These are phyloP conservation scores for Exophiala viscosa DNA, from an alignment of 2,329 filamentous ascomycete genomes.

Conservation along the genomic window DNA sequence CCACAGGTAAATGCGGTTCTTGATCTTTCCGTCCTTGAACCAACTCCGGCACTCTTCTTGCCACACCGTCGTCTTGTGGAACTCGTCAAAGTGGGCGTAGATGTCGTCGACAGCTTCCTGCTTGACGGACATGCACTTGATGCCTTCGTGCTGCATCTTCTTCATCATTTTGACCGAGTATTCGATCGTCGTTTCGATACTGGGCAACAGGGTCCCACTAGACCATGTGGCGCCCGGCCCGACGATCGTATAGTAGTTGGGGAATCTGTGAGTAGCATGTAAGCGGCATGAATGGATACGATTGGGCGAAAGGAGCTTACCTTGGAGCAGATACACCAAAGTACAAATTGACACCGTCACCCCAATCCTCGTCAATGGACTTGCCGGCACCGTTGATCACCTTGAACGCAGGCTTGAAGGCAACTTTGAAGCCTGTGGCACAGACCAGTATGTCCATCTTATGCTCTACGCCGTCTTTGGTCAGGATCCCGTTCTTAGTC, in stretches of 20 bases:
- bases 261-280: conserved; percentile 17
- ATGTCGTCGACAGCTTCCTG: conserved; percentile 19
- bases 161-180: conserved; percentile 34
- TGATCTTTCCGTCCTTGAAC: conserved; percentile 34
- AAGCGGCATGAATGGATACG: too few species aligned
- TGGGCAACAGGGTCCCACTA: conserved; percentile 41
- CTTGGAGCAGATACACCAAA: conserved; percentile 24
- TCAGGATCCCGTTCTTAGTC: conserved; percentile 31
- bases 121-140: conserved; percentile 32
- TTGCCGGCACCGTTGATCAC: conserved; percentile 30
- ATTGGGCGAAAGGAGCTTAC: too few species aligned
- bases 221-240: conserved; percentile 38
- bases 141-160: conserved; percentile 39
- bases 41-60: conserved; percentile 37
- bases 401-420: conserved; percentile 33
- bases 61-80: conserved; percentile 36
- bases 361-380: conserved; percentile 30
- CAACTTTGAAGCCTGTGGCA: conserved; percentile 37
- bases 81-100: conserved; percentile 34
- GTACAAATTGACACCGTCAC: conserved; percentile 27
- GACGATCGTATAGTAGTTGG: conserved; percentile 31
- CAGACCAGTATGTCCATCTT: conserved; percentile 35
- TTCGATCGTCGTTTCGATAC: conserved; percentile 35
- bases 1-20: conserved; percentile 35
- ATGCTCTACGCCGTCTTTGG: conserved; percentile 28